A percentile compares a stretch with the other conserved stretches of the same genome.
These are phyloP conservation scores for Termitomyces sp. DNA, from an alignment of 768 basidiomycete genomes.

Conservation along the genomic window DNA sequence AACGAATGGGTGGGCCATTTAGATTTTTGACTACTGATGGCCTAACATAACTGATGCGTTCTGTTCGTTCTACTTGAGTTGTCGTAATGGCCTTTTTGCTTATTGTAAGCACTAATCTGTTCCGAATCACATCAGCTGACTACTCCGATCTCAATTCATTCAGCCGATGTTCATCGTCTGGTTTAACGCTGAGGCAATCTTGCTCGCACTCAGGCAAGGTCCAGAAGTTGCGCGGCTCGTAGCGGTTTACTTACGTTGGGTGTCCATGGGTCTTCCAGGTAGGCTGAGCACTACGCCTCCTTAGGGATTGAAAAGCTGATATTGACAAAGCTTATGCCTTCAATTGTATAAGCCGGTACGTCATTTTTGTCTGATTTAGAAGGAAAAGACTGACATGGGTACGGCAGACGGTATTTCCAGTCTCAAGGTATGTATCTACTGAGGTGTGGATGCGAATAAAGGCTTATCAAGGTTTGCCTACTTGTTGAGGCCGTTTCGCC, in stretches of 20 bases:
- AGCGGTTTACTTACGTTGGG: background rate
- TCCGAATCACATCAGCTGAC: background rate
- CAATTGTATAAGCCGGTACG: background rate
- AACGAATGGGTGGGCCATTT: too few species aligned
- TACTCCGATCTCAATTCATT: background rate
- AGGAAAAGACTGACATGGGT: background rate
- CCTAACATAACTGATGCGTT: too few species aligned
- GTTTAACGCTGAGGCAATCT: background rate
- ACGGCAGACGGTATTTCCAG: background rate
- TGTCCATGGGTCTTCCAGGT: background rate
- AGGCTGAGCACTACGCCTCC: background rate
- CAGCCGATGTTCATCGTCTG: background rate
- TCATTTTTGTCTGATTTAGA: background rate
- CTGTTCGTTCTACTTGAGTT: background rate
- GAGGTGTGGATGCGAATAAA: background rate
- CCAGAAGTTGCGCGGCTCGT: background rate
- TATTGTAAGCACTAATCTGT: background rate
- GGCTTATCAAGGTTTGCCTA: background rate
- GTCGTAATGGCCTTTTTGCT: background rate
- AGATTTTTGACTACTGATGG: too few species aligned
- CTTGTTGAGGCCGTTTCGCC: background rate
- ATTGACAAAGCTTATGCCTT: background rate
- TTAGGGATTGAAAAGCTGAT: background rate
- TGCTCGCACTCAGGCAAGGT: background rate
- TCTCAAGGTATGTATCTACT: background rate